A percentile compares a stretch with the other conserved stretches of the same genome.
phyloP scores from a whole-genome alignment of 2,329 filamentous ascomycete genomes.

The Amylocarpus encephaloides region DNA sequence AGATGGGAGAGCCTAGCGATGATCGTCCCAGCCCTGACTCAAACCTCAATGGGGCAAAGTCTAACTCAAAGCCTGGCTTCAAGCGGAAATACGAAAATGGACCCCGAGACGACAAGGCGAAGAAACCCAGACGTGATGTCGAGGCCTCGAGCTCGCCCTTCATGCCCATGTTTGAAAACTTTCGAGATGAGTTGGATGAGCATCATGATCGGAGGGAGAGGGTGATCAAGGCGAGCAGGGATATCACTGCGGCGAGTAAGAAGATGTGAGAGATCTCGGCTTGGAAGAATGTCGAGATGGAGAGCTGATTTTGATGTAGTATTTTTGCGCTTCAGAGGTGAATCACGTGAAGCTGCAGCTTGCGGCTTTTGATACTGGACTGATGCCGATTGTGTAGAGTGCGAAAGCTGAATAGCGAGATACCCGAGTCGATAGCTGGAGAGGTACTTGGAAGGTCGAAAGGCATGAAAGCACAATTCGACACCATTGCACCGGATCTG shows the following conservation, averaged over 20 bases:
- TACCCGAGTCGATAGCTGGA: constrained; percentile 63
- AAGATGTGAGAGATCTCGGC: constrained; percentile 66
- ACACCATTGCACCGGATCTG: constrained; percentile 63
- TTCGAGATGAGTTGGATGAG: constrained; percentile 83
- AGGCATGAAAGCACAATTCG: constrained; percentile 66
- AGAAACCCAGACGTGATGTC: constrained; percentile 18
- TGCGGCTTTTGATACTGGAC: too few species aligned
- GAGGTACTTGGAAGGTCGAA: constrained; percentile 63
- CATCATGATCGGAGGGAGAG: constrained; percentile 90
- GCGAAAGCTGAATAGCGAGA: constrained; percentile 51
- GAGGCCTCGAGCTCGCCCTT: constrained; percentile 36
- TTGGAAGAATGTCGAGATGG: neutral
- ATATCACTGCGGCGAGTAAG: constrained; percentile 91
- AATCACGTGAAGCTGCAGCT: constrained; percentile 17
- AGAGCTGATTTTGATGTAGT: constrained; percentile 37
- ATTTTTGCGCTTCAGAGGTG: constrained; percentile 83
- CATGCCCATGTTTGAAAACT: constrained; percentile 74
- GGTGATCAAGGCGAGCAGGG: constrained; percentile 82
- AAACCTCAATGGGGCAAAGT: too few species aligned
- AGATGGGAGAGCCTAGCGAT: too few species aligned
- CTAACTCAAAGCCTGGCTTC: too few species aligned
- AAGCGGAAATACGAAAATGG: too few species aligned
- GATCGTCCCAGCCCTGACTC: too few species aligned
- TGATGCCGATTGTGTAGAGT: constrained; percentile 42
- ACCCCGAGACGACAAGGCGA: too few species aligned